A percentile compares a stretch with the other conserved stretches of the same genome.
phyloP scores from a whole-genome alignment of 305 asterid species.

The Withania somnifera region DNA sequence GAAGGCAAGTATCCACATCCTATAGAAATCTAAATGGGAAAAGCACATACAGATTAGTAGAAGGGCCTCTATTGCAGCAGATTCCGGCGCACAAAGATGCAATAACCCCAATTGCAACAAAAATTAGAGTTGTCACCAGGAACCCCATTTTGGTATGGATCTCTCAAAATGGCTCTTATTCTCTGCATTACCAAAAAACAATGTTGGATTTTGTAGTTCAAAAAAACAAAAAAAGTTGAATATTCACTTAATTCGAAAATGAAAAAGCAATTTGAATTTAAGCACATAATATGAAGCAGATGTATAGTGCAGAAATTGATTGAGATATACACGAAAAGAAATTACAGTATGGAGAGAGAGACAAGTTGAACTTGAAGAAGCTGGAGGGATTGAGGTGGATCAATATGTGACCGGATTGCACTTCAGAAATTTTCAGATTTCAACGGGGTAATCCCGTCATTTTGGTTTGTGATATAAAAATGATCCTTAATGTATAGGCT shows the following conservation, averaged over 20 bases:
- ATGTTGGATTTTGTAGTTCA: neutral
- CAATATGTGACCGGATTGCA: neutral
- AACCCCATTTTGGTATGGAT: conserved; percentile 49
- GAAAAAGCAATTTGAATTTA: neutral
- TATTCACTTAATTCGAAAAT: neutral
- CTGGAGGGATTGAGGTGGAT: neutral
- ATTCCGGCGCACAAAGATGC: conserved; percentile 60
- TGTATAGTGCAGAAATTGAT: neutral
- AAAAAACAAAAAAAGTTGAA: no score
- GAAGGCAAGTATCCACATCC: neutral
- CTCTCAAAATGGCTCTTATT: neutral
- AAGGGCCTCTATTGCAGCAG: conserved; percentile 91
- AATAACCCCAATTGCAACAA: conserved; percentile 65
- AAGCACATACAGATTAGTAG: conserved; percentile 68
- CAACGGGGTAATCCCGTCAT: conserved; percentile 1
- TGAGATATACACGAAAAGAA: neutral
- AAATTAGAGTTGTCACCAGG: conserved; percentile 61
- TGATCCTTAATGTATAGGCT: no score
- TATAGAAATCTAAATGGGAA: neutral
- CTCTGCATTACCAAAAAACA: neutral
- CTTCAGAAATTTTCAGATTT: neutral
- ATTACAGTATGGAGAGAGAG: neutral
- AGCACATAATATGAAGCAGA: neutral
- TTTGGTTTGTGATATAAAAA: neutral
- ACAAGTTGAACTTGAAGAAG: neutral